Evolutionary conservation across 106 monocot species (phyloP).

Genomic region (Hemerocallis citrina): DNA sequence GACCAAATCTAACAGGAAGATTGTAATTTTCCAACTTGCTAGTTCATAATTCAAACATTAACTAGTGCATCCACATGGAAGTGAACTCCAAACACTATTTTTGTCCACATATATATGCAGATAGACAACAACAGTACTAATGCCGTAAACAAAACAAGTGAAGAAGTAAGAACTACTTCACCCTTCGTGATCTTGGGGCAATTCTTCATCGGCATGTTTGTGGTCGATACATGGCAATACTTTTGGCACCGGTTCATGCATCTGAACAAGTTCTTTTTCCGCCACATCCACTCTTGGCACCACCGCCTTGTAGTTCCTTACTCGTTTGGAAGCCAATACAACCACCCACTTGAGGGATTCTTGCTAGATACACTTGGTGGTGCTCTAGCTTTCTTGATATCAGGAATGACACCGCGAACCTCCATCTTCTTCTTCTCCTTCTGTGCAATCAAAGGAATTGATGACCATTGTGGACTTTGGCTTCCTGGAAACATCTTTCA

Average conservation of each 20-base stretch:
- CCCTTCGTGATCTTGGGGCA: not conserved
- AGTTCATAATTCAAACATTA: too few relatives aligned
- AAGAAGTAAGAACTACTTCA: not conserved
- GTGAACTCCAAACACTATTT: too few relatives aligned
- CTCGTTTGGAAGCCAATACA: slow-evolving; percentile 33
- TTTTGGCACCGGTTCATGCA: slow-evolving; percentile 34
- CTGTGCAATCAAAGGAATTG: slow-evolving; percentile 24
- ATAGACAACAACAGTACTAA: too few relatives aligned
- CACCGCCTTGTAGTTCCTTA: slow-evolving; percentile 42
- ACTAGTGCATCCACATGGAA: too few relatives aligned
- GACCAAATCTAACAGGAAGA: too few relatives aligned
- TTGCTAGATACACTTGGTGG: slow-evolving; percentile 25
- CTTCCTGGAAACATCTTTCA: slow-evolving; percentile 17
- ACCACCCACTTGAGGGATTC: slow-evolving; percentile 35
- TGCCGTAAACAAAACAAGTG: too few relatives aligned
- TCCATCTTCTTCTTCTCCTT: slow-evolving; percentile 28
- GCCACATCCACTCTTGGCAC: slow-evolving; percentile 36
- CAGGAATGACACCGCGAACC: slow-evolving; percentile 19
- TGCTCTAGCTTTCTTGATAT: slow-evolving; percentile 23
- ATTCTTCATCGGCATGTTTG: slow-evolving; percentile 34
- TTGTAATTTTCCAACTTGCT: too few relatives aligned
- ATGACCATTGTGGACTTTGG: slow-evolving; percentile 22
- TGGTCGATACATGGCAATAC: slow-evolving; percentile 35
- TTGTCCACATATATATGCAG: too few relatives aligned
- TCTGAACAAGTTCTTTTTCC: slow-evolving; percentile 27